These are phyloP conservation scores for Glonium stellatum DNA, from an alignment of 495 filamentous ascomycete species.

Conservation along the genomic window DNA sequence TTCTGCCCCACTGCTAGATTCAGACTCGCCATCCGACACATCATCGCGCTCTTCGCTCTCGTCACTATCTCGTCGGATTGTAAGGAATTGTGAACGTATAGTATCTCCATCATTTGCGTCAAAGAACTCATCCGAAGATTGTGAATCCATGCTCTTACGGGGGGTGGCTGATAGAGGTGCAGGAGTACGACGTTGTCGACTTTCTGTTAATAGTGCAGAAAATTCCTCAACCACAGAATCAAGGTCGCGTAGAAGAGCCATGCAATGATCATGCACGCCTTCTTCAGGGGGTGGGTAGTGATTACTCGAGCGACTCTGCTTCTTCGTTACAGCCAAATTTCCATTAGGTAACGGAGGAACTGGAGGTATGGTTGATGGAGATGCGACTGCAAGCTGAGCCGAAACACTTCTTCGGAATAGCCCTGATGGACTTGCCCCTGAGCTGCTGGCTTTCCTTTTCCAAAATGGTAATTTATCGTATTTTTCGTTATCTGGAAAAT, in stretches of 20 bases:
- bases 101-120: constrained; percentile 69
- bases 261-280: constrained; percentile 69
- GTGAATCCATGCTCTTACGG: constrained; percentile 72
- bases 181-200: constrained; percentile 66
- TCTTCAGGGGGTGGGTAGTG: constrained; percentile 39
- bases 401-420: constrained; percentile 43
- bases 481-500: constrained; percentile 38
- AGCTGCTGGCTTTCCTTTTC: constrained; percentile 73
- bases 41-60: constrained; percentile 41
- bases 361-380: constrained; percentile 37
- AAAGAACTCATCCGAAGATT: constrained; percentile 80
- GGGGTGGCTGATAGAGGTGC: constrained; percentile 44
- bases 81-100: constrained; percentile 61
- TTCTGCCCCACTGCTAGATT: constrained; percentile 53
- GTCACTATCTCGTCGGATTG: constrained; percentile 57
- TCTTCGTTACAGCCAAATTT: constrained; percentile 34
- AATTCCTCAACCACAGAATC: constrained; percentile 79
- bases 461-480: constrained; percentile 61
- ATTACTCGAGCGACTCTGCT: constrained; percentile 21
- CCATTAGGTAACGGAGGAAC: constrained; percentile 36
- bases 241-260: constrained; percentile 71
- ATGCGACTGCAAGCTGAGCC: constrained; percentile 55
- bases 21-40: constrained; percentile 52
- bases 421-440: constrained; percentile 35
- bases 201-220: constrained; percentile 63